Percentiles rank a stretch among this genome's conserved stretches.
Conservation (phyloP, 352 stramenopile species). For the Blastocystis sp. region DNA sequence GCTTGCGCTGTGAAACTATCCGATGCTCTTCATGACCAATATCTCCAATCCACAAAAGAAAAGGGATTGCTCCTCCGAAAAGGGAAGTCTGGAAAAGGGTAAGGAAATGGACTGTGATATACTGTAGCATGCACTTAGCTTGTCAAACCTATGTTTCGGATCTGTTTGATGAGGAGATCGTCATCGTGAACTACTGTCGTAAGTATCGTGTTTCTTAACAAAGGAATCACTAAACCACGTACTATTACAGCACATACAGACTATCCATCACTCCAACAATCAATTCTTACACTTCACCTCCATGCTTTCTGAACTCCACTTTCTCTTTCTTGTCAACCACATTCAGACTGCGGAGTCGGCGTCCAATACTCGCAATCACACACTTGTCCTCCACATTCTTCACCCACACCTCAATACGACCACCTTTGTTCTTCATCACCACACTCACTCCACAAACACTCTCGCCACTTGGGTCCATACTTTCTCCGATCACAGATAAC, state of each 20-base stretch:
- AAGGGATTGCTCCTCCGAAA: neutral
- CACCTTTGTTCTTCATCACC: neutral
- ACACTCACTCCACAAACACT: neutral
- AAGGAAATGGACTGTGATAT: neutral
- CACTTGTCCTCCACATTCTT: neutral
- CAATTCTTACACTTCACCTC: neutral
- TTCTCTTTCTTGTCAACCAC: conserved; percentile 12
- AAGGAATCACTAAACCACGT: neutral
- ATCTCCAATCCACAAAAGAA: neutral
- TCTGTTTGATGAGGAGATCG: neutral
- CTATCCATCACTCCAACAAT: neutral
- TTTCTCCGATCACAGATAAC: neutral
- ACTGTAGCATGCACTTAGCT: neutral
- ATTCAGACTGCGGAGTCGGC: neutral
- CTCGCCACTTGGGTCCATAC: neutral
- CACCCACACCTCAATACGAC: conserved; percentile 2
- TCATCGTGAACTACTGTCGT: conserved; percentile 4
- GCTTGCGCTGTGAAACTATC: neutral
- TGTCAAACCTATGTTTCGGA: neutral
- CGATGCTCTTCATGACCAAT: neutral
- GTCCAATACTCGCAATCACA: neutral
- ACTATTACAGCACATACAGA: neutral
- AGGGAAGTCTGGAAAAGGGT: neutral
- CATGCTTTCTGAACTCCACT: conserved; percentile 19
- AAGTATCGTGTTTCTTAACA: too few relatives aligned